Evolutionary conservation across 768 basidiomycete species (phyloP).

Genomic region (Hebeloma cylindrosporum): DNA sequence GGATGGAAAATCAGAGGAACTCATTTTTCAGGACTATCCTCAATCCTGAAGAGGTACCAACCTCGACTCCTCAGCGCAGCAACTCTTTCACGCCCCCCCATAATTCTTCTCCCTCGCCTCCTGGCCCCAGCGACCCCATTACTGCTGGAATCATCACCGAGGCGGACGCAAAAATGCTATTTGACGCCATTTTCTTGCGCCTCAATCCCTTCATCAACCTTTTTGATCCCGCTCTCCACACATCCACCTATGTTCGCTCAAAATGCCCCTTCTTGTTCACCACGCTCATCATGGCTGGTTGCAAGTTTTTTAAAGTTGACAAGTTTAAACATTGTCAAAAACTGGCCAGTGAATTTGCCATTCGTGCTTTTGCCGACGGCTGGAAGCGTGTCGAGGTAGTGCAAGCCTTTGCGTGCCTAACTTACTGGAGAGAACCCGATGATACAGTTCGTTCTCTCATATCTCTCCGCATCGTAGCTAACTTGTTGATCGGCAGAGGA

Average conservation of each 20-base stretch:
- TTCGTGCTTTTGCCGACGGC: slow-evolving; percentile 75
- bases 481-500: slow-evolving; percentile 48
- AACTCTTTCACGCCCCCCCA: slow-evolving; percentile 42
- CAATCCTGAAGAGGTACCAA: slow-evolving; percentile 60
- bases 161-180: slow-evolving; percentile 66
- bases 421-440: slow-evolving; percentile 87
- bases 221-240: slow-evolving; percentile 86
- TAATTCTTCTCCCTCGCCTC: slow-evolving; percentile 37
- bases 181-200: slow-evolving; percentile 78
- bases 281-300: slow-evolving; percentile 77
- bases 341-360: slow-evolving; percentile 71
- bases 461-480: slow-evolving; percentile 5
- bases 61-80: slow-evolving; percentile 35
- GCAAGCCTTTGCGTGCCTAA: slow-evolving; percentile 86
- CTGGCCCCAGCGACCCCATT: slow-evolving; percentile 64
- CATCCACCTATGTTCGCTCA: slow-evolving; percentile 73
- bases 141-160: slow-evolving; percentile 69
- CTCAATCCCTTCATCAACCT: slow-evolving; percentile 89
- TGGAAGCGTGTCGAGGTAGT: slow-evolving; percentile 85
- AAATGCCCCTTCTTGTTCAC: slow-evolving; percentile 85
- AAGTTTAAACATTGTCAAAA: slow-evolving; percentile 67
- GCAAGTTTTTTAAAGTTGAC: slow-evolving; percentile 78
- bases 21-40: slow-evolving; percentile 85
- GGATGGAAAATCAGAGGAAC: slow-evolving; percentile 66
- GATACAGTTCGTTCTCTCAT: slow-evolving; percentile 66